Conservation (phyloP, 306 rosid genomes). For the Ormosia emarginata region DNA sequence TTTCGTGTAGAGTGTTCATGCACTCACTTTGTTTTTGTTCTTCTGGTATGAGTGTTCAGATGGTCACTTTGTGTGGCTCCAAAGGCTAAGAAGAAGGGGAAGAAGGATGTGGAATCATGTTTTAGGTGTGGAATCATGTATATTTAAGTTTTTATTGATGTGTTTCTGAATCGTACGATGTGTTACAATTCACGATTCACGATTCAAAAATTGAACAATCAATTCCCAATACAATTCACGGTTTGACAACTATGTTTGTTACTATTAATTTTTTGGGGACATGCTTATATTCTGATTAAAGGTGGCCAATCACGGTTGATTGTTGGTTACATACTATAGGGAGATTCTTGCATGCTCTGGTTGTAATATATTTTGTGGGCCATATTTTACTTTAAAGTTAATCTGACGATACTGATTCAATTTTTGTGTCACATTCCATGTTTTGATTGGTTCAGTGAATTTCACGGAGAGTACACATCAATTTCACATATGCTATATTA, state of each 20-base stretch:
- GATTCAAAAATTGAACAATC: too few relatives aligned
- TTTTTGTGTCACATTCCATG: neutral
- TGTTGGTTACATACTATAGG: neutral
- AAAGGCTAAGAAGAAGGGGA: too few relatives aligned
- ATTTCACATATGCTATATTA: neutral
- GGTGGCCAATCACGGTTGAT: neutral
- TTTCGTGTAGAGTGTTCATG: too few relatives aligned
- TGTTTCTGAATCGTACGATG: too few relatives aligned
- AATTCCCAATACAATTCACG: too few relatives aligned
- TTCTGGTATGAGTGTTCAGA: too few relatives aligned
- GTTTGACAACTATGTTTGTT: neutral
- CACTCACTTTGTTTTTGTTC: too few relatives aligned
- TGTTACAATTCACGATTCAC: too few relatives aligned
- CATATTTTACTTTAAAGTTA: neutral
- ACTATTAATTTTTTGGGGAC: neutral
- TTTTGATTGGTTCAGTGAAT: neutral
- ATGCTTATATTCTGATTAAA: neutral
- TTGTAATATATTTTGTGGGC: neutral
- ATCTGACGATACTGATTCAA: neutral
- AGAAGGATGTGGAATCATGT: too few relatives aligned
- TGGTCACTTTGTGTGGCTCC: too few relatives aligned
- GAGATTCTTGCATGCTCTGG: neutral
- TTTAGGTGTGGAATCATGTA: too few relatives aligned
- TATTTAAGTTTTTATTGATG: too few relatives aligned
- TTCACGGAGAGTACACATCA: neutral